Evolutionary conservation across 2,329 filamentous ascomycete genomes (phyloP).

Genomic region (Penicillium sp.): DNA sequence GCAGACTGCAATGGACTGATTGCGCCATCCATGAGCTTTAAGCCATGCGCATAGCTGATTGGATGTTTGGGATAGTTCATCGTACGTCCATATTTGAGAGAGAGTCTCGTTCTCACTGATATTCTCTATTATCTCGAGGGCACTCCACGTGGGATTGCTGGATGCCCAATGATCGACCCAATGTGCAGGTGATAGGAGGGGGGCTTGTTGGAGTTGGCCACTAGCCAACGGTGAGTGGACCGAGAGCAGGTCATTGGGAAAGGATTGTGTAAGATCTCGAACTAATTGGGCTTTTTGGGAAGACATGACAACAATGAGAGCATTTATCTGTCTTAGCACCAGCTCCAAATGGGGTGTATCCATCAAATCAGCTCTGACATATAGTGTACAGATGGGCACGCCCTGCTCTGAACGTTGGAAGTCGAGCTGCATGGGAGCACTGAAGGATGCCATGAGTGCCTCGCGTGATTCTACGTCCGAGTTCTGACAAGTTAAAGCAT

Average conservation of each 20-base stretch:
- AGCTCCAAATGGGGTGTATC: not conserved
- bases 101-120: not conserved
- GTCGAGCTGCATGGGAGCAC: not conserved
- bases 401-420: not conserved
- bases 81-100: conserved; percentile 3
- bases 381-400: not conserved
- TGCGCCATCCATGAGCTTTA: not conserved
- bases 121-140: not conserved
- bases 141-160: not conserved
- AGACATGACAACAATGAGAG: not conserved
- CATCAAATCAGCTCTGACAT: not conserved
- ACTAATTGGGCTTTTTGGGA: not conserved
- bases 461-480: not conserved
- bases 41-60: conserved; percentile 1
- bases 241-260: not conserved
- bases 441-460: not conserved
- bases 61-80: not conserved
- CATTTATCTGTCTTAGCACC: not conserved
- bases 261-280: not conserved
- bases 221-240: not conserved
- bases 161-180: conserved; percentile 9
- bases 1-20: conserved; percentile 2
- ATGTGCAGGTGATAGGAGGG: not conserved
- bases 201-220: not conserved
- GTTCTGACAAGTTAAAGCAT: not conserved